A percentile compares a stretch with the other conserved stretches of the same genome.
Evolutionary conservation across 768 basidiomycete genomes (phyloP).

Genomic region (Tricholoma saponaceum): DNA sequence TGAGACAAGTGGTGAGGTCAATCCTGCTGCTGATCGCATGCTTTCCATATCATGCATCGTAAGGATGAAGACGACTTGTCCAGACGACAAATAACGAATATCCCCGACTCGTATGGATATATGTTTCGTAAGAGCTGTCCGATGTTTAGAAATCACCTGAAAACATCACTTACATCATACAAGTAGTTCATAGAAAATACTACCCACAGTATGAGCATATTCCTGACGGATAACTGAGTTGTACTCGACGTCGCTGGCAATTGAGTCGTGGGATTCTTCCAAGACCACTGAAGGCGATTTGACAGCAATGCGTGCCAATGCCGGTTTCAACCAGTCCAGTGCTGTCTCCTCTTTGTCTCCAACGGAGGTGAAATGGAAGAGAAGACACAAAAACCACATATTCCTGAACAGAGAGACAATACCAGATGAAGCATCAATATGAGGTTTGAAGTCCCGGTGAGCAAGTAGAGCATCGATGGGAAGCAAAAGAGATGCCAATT

Average conservation of each 20-base stretch:
- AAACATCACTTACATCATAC: background rate
- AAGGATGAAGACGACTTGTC: conserved; percentile 82
- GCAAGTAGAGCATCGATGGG: conserved; percentile 86
- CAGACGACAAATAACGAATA: conserved; percentile 69
- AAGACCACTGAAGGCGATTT: conserved; percentile 85
- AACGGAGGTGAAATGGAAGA: conserved; percentile 73
- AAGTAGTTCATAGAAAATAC: background rate
- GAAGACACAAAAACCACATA: conserved; percentile 89
- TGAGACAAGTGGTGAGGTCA: conserved; percentile 75
- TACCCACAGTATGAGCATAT: conserved; percentile 67
- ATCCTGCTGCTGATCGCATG: conserved; percentile 75
- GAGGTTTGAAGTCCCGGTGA: conserved; percentile 65
- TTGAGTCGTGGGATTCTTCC: conserved; percentile 78
- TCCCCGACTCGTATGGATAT: conserved; percentile 65
- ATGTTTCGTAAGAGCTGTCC: conserved; percentile 56
- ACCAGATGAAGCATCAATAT: conserved; percentile 48
- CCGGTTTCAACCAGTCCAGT: conserved; percentile 76
- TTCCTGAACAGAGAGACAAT: conserved; percentile 81
- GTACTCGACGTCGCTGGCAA: conserved; percentile 88
- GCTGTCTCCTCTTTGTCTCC: conserved; percentile 54
- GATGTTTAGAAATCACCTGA: conserved; percentile 71
- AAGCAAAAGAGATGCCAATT: conserved; percentile 82
- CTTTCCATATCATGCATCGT: conserved; percentile 86
- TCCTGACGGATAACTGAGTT: conserved; percentile 88
- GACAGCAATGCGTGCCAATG: conserved; percentile 72